Base-by-base conservation (phyloP, 1,284 basidiomycete species). In the Paramarasmius palmivorus region DNA sequence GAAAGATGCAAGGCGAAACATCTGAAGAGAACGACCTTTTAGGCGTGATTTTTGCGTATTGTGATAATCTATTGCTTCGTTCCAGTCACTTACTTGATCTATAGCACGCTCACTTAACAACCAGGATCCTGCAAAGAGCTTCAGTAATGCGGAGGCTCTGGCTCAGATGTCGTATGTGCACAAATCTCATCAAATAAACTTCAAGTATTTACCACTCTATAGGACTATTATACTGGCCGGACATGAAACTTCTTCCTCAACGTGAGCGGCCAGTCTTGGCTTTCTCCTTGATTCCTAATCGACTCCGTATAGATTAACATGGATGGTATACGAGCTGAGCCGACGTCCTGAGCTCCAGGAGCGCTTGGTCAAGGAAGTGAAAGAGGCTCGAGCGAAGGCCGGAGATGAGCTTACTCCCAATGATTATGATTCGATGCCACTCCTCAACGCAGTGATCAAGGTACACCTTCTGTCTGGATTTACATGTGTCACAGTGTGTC, bases 371-470 rank as follows among this genome's bases (percentile, higher is more conserved):
- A 52, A 59, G 9, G 68, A 71, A 38, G 63, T 68, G 9, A 62
- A 59, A 3, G 63, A 61, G 12, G 19, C 53, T 29, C 52, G 54
- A 12, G 19, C 41, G 15, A 29, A 36, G 23, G 50, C 36, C 8
- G 52, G 55, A 22, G 46, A 46, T 17, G 50, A 42, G 9, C 61
- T 68, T 40, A 59, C 58, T 36, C 54, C 62, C 4, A 59, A 62
- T 12, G 69, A 71, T 49, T 59, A 67, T 8, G 66, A 71, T 47
- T 57, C 53, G 1, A 65, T 71, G 65, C 57, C 52, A 5, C 60
- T 44, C 25, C 40, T 63, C 29, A 57, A 56, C 4, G 64, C 63
- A 1, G 51, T 58, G 2, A 57, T 66, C 20, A 65, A 65, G 57
- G 64, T 63, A 36, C 19, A 22, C 22, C 19, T 12, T 15, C 15